Percentiles rank a stretch among this genome's conserved stretches.
These are phyloP conservation scores for Citeromyces nyonsensis DNA, from an alignment of 805 yeast species.

Conservation along the genomic window DNA sequence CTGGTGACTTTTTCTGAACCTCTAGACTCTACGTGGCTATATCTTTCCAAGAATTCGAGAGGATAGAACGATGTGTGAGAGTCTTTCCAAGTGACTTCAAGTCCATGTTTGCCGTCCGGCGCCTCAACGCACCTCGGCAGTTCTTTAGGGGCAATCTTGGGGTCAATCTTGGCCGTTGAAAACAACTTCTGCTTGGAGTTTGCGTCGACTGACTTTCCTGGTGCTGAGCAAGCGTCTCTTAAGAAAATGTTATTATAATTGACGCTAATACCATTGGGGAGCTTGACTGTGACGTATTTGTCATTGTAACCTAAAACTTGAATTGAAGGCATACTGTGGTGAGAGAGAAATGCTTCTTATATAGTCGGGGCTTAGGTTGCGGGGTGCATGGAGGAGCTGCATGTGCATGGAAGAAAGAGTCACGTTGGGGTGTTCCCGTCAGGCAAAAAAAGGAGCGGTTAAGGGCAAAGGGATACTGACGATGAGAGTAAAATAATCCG, in stretches of 20 bases:
- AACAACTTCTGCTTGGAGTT: conserved; percentile 45
- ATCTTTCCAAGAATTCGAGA: conserved; percentile 26
- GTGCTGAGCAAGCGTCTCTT: conserved; percentile 44
- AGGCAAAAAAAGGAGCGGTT: no score
- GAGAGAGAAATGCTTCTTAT: no score
- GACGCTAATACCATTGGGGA: conserved; percentile 6
- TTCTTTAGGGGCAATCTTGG: conserved; percentile 17
- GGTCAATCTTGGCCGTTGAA: conserved; percentile 35
- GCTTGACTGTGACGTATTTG: no score
- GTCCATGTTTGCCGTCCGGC: conserved; percentile 4
- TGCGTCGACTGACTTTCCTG: conserved; percentile 30
- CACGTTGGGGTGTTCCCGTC: no score
- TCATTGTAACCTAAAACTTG: no score
- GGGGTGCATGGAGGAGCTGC: no score
- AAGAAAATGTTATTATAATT: conserved; percentile 37
- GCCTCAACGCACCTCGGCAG: conserved; percentile 16
- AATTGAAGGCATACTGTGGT: no score
- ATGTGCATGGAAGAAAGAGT: no score
- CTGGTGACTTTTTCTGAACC: conserved; percentile 21
- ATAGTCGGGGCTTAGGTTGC: no score
- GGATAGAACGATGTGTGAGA: conserved; percentile 25
- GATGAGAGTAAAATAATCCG: no score
- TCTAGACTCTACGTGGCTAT: conserved; percentile 18
- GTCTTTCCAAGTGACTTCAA: conserved; percentile 32
- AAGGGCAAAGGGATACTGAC: no score